A percentile compares a stretch with the other conserved stretches of the same genome.
Conservation (phyloP, 1,284 basidiomycete genomes). For the Inonotus hispidus region DNA sequence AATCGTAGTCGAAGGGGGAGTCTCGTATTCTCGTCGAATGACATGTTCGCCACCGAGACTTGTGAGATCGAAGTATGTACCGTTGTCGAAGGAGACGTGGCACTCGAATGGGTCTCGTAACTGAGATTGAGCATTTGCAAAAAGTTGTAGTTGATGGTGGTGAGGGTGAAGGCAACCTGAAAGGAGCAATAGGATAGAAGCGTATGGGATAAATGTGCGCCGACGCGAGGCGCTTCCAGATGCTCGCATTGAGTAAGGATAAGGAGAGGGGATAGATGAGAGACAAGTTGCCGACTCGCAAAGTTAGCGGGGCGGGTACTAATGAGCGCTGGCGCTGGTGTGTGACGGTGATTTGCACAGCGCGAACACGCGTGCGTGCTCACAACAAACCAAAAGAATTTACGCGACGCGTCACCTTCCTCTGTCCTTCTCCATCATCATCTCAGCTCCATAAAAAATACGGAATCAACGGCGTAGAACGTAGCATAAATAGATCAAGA, state of each 20-base stretch:
- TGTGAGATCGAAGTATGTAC: slow-evolving; percentile 52
- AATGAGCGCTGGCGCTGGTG: background rate
- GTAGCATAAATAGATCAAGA: slow-evolving; percentile 24
- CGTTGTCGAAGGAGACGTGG: slow-evolving; percentile 38
- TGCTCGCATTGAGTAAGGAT: background rate
- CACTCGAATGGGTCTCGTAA: slow-evolving; percentile 46
- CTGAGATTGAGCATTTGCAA: slow-evolving; percentile 30
- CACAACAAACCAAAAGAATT: background rate
- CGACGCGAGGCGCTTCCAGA: background rate
- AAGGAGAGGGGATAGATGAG: slow-evolving; percentile 1
- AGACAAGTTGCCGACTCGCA: background rate
- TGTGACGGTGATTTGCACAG: background rate
- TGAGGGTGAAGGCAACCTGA: background rate
- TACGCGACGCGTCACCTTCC: slow-evolving; percentile 13
- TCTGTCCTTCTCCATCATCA: background rate
- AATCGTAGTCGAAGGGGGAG: slow-evolving; percentile 34
- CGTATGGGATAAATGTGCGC: background rate
- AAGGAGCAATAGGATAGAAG: background rate
- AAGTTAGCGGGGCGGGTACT: background rate
- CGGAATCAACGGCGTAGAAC: no score
- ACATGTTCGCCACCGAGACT: slow-evolving; percentile 45
- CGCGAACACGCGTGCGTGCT: background rate
- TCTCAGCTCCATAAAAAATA: background rate
- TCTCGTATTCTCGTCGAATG: slow-evolving; percentile 33
- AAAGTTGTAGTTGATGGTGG: background rate